These are phyloP conservation scores for Acorus calamus DNA, from an alignment of 106 monocot species.

Conservation along the genomic window DNA sequence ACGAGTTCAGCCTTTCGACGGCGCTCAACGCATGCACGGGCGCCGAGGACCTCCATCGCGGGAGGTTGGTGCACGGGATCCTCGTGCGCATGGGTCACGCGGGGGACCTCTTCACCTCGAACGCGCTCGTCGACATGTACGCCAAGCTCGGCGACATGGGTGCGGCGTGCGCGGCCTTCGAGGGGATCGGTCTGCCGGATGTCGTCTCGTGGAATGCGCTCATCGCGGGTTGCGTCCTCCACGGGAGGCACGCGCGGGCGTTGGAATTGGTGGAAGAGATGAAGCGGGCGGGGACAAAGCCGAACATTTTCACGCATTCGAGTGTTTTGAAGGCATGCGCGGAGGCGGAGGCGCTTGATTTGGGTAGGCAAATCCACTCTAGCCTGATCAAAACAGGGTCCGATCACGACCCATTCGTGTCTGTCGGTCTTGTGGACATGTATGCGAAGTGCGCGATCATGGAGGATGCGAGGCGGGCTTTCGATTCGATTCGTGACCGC, in stretches of 20 bases:
- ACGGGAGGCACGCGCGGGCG: slow-evolving; percentile 35
- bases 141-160: slow-evolving; percentile 51
- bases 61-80: slow-evolving; percentile 43
- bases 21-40: slow-evolving; percentile 59
- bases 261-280: slow-evolving; percentile 44
- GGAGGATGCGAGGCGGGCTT: slow-evolving; percentile 39
- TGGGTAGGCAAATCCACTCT: slow-evolving; percentile 57
- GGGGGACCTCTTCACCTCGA: slow-evolving; percentile 49
- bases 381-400: slow-evolving; percentile 39
- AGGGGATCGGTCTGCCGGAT: slow-evolving; percentile 33
- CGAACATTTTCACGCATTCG: slow-evolving; percentile 65
- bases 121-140: slow-evolving; percentile 67
- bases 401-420: slow-evolving; percentile 36
- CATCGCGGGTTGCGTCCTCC: slow-evolving; percentile 67
- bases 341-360: slow-evolving; percentile 25
- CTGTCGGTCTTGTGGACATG: slow-evolving; percentile 81
- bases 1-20: slow-evolving; percentile 61
- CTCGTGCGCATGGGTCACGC: slow-evolving; percentile 40
- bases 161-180: slow-evolving; percentile 35
- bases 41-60: slow-evolving; percentile 24
- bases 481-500: slow-evolving; percentile 31
- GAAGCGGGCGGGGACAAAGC: slow-evolving; percentile 32
- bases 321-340: slow-evolving; percentile 81
- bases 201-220: slow-evolving; percentile 79
- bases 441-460: slow-evolving; percentile 48